phyloP scores from a whole-genome alignment of 257 asterid species.

The Verbascum thapsus region DNA sequence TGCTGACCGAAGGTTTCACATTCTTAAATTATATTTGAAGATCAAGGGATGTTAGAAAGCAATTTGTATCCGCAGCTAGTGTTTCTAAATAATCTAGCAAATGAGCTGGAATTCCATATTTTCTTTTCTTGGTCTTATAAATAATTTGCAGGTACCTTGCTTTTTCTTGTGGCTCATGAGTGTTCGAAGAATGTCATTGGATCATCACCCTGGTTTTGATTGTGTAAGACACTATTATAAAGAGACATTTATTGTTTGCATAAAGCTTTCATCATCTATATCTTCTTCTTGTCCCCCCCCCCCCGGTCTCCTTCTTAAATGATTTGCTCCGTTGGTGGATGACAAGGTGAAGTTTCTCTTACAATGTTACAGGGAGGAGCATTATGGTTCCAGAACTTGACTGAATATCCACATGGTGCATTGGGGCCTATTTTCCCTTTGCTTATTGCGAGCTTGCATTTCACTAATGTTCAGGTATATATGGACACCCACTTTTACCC shows the following conservation, averaged over 20 bases:
- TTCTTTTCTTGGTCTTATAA: constrained; percentile 23
- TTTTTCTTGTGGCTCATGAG: constrained; percentile 72
- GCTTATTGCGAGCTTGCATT: constrained; percentile 72
- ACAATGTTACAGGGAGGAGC: constrained; percentile 70
- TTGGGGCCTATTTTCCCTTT: constrained; percentile 83
- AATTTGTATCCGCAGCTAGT: constrained; percentile 8
- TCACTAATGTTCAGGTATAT: constrained; percentile 70
- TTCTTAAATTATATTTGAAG: no score
- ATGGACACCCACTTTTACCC: constrained; percentile 18
- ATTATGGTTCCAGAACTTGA: constrained; percentile 89
- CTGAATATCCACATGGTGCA: constrained; percentile 69
- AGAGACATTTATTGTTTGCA: constrained; percentile 11
- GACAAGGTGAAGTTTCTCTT: constrained; percentile 25
- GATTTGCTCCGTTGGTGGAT: constrained; percentile 19
- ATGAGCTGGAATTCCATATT: constrained; percentile 20
- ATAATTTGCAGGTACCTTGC: constrained; percentile 68
- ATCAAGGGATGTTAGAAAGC: not conserved
- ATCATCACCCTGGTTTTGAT: constrained; percentile 93
- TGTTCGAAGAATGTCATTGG: constrained; percentile 81
- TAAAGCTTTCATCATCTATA: not conserved
- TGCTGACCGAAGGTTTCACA: not conserved
- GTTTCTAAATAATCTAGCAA: constrained; percentile 6
- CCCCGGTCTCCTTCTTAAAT: not conserved
- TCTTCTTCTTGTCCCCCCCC: no score
- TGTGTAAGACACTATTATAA: constrained; percentile 56